Evolutionary conservation across 192 early-diverging fungal genomes (phyloP).

Genomic region (Chytriomyces hyalinus): DNA sequence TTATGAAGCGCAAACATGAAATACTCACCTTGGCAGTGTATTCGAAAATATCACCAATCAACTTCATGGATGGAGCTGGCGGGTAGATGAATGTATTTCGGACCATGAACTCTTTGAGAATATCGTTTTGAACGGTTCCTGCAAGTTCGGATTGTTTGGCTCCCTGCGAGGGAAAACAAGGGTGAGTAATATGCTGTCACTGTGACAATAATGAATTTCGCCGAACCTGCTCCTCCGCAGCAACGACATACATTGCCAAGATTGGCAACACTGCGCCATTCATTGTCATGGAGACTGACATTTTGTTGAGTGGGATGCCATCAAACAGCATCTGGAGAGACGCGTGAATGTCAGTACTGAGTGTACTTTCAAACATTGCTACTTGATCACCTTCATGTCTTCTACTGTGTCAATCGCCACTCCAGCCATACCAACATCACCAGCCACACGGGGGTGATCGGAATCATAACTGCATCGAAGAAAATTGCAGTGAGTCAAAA

Average conservation of each 20-base stretch:
- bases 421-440: conserved; percentile 93
- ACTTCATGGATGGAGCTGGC: conserved; percentile 86
- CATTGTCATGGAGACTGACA: conserved; percentile 95
- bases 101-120: conserved; percentile 94
- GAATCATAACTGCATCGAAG: conserved; percentile 72
- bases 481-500: neutral
- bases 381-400: conserved; percentile 79
- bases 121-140: conserved; percentile 92
- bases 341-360: neutral
- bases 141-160: conserved; percentile 77
- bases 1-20: neutral
- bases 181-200: neutral
- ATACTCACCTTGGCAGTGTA: conserved; percentile 72
- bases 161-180: conserved; percentile 46
- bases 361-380: neutral
- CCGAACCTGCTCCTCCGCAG: conserved; percentile 76
- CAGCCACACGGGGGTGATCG: conserved; percentile 86
- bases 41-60: conserved; percentile 90
- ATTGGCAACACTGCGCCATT: conserved; percentile 93
- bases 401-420: conserved; percentile 92
- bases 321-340: conserved; percentile 67
- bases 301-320: conserved; percentile 86
- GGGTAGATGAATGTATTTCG: conserved; percentile 94
- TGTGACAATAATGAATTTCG: neutral
- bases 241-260: conserved; percentile 88